phyloP scores from a whole-genome alignment of 345 rosid genomes.

The Moringa oleifera region DNA sequence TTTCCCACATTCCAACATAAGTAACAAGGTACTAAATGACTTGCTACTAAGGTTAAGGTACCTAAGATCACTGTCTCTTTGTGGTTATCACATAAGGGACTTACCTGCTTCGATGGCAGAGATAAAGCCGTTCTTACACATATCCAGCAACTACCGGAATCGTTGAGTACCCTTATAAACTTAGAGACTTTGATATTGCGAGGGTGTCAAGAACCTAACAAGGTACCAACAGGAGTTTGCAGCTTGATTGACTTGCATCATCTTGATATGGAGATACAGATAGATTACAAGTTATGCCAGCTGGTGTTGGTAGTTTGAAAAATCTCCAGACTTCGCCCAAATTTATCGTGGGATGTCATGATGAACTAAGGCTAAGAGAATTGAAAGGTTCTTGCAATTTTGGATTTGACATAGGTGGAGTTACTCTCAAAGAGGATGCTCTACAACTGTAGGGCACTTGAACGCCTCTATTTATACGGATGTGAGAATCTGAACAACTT shows the following conservation, averaged over 20 bases:
- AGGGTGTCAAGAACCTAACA: conserved; percentile 7
- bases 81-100: neutral
- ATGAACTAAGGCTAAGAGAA: conserved; percentile 3
- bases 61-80: conserved; percentile 18
- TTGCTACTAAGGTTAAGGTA: conserved; percentile 9
- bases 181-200: conserved; percentile 19
- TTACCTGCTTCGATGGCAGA: conserved; percentile 11
- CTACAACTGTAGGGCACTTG: too few species aligned
- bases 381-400: neutral
- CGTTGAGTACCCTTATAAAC: neutral
- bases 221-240: conserved; percentile 16
- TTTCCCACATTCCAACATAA: too few species aligned
- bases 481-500: too few species aligned
- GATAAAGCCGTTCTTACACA: conserved; percentile 3
- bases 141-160: conserved; percentile 4
- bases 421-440: too few species aligned
- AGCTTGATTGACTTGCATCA: conserved; percentile 17
- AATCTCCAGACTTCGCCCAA: conserved; percentile 17
- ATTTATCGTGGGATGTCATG: conserved; percentile 19
- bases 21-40: neutral
- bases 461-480: too few species aligned
- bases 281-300: conserved; percentile 17
- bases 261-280: conserved; percentile 20
- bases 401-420: conserved; percentile 7
- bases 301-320: conserved; percentile 9